These are phyloP conservation scores for Fusarium tuaranense DNA, from an alignment of 2,329 filamentous ascomycete species.

Conservation along the genomic window DNA sequence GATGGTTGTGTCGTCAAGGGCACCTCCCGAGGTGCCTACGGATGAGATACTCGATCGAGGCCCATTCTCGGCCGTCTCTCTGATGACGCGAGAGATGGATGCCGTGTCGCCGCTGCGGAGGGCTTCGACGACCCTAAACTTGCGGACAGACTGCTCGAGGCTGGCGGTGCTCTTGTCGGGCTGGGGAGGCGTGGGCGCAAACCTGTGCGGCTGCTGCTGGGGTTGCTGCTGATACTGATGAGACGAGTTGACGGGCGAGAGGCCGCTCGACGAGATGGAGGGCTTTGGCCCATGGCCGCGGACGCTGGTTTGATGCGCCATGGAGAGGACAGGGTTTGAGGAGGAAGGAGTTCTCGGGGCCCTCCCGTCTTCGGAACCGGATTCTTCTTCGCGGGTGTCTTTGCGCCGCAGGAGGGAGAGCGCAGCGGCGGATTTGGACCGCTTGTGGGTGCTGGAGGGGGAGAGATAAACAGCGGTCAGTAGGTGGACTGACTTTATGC, in stretches of 20 bases:
- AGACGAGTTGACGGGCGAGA: slow-evolving; percentile 56
- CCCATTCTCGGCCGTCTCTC: slow-evolving; percentile 69
- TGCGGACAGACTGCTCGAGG: slow-evolving; percentile 93
- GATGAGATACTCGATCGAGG: slow-evolving; percentile 69
- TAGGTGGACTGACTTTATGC: slow-evolving; percentile 43
- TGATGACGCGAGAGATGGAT: slow-evolving; percentile 87
- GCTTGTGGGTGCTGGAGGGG: slow-evolving; percentile 57
- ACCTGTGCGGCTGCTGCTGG: slow-evolving; percentile 37
- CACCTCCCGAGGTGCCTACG: slow-evolving; percentile 55
- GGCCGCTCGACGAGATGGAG: slow-evolving; percentile 55
- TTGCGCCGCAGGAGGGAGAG: slow-evolving; percentile 67
- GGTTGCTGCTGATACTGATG: background rate
- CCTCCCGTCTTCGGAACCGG: slow-evolving; percentile 64
- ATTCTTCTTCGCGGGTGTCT: slow-evolving; percentile 63
- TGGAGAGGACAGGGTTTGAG: slow-evolving; percentile 49
- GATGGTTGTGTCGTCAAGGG: slow-evolving; percentile 86
- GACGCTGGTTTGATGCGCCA: slow-evolving; percentile 51
- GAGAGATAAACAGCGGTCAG: slow-evolving; percentile 45
- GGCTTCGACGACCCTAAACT: slow-evolving; percentile 94
- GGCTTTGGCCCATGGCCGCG: slow-evolving; percentile 61
- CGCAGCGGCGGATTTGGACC: slow-evolving; percentile 64
- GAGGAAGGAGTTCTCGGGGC: slow-evolving; percentile 48
- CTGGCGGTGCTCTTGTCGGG: slow-evolving; percentile 60
- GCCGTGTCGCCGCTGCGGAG: slow-evolving; percentile 90
- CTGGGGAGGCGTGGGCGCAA: slow-evolving; percentile 46